phyloP scores from a whole-genome alignment of 257 asterid genomes.

The Capsicum rhomboideum region DNA sequence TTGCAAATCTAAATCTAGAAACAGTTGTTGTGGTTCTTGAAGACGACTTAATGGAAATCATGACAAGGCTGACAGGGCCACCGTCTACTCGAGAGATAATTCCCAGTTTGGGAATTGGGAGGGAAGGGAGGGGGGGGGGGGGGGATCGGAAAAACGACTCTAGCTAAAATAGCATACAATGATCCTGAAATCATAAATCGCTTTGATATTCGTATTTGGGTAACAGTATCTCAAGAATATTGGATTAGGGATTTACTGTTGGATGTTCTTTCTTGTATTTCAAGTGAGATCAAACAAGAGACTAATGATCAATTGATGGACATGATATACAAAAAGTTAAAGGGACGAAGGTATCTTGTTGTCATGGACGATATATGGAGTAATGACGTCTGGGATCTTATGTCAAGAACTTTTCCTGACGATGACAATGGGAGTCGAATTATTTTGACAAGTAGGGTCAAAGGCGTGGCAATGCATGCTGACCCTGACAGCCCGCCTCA shows the following conservation, averaged over 20 bases:
- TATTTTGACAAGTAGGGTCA: not conserved
- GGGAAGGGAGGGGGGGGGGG: too few species aligned
- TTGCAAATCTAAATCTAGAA: not conserved
- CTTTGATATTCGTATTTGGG: not conserved
- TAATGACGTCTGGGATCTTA: not conserved
- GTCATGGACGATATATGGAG: constrained; percentile 4
- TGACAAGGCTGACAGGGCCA: not conserved
- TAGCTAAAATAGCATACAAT: not conserved
- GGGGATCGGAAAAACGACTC: not conserved
- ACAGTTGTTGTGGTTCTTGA: not conserved
- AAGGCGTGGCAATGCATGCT: not conserved
- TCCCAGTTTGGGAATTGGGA: not conserved
- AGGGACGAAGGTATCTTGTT: not conserved
- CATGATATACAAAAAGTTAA: not conserved
- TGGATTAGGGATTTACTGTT: not conserved
- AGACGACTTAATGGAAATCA: not conserved
- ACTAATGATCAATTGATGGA: not conserved
- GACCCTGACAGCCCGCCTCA: not conserved
- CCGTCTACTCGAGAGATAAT: not conserved
- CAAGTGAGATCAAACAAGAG: not conserved
- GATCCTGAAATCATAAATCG: not conserved
- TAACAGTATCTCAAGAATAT: not conserved
- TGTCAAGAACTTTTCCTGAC: not conserved
- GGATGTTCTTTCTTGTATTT: not conserved
- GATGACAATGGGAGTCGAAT: not conserved